These are phyloP conservation scores for Pseudocercospora crystallina DNA, from an alignment of 2,329 filamentous ascomycete species.

Conservation along the genomic window DNA sequence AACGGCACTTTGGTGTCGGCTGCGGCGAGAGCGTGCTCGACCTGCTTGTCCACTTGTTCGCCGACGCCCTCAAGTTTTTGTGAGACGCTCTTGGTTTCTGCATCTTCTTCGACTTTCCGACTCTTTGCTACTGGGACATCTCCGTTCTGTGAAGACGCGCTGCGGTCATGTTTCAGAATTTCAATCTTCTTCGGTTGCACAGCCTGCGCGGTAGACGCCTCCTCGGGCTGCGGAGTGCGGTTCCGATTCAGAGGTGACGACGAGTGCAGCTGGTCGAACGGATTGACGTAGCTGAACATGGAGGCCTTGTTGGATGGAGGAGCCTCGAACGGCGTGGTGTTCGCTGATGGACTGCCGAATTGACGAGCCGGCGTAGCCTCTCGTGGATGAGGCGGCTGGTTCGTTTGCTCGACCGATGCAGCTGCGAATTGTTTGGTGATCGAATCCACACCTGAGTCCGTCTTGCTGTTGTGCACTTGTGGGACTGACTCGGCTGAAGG, in stretches of 20 bases:
- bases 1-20: slow-evolving; percentile 46
- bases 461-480: slow-evolving; percentile 9
- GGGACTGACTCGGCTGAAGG: slow-evolving; percentile 34
- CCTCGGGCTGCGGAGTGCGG: slow-evolving; percentile 50
- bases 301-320: slow-evolving; percentile 39
- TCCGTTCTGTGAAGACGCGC: slow-evolving; percentile 36
- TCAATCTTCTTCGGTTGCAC: slow-evolving; percentile 40
- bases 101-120: slow-evolving; percentile 31
- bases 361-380: slow-evolving; percentile 31
- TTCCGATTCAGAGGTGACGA: slow-evolving; percentile 63
- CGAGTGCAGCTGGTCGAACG: slow-evolving; percentile 68
- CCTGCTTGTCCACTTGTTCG: slow-evolving; percentile 57
- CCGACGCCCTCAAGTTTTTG: slow-evolving; percentile 69
- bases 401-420: slow-evolving; percentile 42
- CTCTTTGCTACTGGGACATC: slow-evolving; percentile 36
- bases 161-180: slow-evolving; percentile 47
- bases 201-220: slow-evolving; percentile 21
- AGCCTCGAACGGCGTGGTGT: slow-evolving; percentile 40
- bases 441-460: slow-evolving; percentile 38
- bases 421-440: slow-evolving; percentile 48
- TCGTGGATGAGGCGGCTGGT: slow-evolving; percentile 21
- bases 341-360: slow-evolving; percentile 31
- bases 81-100: slow-evolving; percentile 61
- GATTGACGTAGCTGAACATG: slow-evolving; percentile 70
- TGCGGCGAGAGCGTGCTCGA: slow-evolving; percentile 64